Evolutionary conservation across 192 early-diverging fungal genomes (phyloP).

Genomic region (Coemansia sp.): DNA sequence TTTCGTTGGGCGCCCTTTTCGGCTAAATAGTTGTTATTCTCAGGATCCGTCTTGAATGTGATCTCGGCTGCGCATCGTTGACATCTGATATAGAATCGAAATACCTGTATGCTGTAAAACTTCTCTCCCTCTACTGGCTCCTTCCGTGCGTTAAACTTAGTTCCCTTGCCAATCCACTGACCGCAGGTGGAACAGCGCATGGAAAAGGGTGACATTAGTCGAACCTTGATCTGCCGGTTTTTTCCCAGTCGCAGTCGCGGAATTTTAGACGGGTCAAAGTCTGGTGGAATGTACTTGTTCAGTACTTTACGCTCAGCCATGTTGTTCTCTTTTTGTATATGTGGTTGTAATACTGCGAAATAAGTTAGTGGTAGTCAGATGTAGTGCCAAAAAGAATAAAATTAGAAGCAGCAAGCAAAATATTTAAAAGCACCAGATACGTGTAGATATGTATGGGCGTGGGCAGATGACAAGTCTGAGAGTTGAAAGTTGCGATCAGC

Average conservation of each 20-base stretch:
- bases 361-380: neutral
- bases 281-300: slow-evolving; percentile 96
- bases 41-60: slow-evolving; percentile 96
- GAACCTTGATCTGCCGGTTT: slow-evolving; percentile 90
- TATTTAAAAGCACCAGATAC: too few relatives aligned
- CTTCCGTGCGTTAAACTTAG: slow-evolving; percentile 98
- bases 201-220: slow-evolving; percentile 97
- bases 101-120: slow-evolving; percentile 75
- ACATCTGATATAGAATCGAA: slow-evolving; percentile 83
- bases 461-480: too few relatives aligned
- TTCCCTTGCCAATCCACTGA: slow-evolving; percentile 96
- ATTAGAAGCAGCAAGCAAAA: too few relatives aligned
- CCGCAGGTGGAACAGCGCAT: slow-evolving; percentile 97
- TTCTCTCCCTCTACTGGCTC: slow-evolving; percentile 60
- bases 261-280: slow-evolving; percentile 96
- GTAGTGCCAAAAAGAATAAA: neutral
- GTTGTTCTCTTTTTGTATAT: slow-evolving; percentile 3
- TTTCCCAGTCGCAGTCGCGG: slow-evolving; percentile 78
- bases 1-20: slow-evolving; percentile 92
- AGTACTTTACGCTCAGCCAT: slow-evolving; percentile 94
- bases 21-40: slow-evolving; percentile 91
- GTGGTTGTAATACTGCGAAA: neutral
- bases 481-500: too few relatives aligned
- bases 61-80: slow-evolving; percentile 95
- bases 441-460: too few relatives aligned